phyloP scores from a whole-genome alignment of 2,329 filamentous ascomycete species.

The Alternaria postmessia region DNA sequence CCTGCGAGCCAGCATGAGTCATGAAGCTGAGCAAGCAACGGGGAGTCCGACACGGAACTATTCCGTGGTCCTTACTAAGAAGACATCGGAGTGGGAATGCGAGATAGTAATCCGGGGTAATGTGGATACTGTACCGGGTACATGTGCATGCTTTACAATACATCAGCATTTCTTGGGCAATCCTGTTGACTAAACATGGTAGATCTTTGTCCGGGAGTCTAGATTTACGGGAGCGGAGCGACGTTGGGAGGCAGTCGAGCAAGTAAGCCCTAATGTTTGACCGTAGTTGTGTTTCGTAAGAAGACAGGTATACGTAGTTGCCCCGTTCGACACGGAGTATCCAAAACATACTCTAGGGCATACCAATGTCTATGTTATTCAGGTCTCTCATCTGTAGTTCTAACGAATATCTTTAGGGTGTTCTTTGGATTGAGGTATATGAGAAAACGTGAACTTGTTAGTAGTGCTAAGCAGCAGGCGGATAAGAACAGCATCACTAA shows the following conservation, averaged over 20 bases:
- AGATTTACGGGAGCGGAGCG: not conserved
- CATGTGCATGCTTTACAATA: too few relatives aligned
- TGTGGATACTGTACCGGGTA: too few relatives aligned
- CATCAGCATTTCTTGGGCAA: not conserved
- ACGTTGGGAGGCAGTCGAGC: not conserved
- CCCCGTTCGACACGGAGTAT: not conserved
- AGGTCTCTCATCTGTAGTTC: not conserved
- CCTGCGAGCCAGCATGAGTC: not conserved
- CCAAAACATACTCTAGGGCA: not conserved
- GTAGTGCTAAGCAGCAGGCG: not conserved
- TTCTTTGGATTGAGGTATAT: not conserved
- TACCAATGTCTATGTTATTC: not conserved
- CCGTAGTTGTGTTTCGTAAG: not conserved
- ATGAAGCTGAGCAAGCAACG: not conserved
- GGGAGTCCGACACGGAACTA: not conserved
- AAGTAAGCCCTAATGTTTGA: not conserved
- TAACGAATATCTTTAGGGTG: too few relatives aligned
- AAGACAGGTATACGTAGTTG: not conserved
- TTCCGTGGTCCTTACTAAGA: not conserved
- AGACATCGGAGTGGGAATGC: not conserved
- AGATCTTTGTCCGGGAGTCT: not conserved
- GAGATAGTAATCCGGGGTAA: not conserved
- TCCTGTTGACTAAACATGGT: slow-evolving; percentile 1
- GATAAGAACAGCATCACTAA: not conserved
- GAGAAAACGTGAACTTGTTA: not conserved